A percentile compares a stretch with the other conserved stretches of the same genome.
These are phyloP conservation scores for Metschnikowia corniflorae DNA, from an alignment of 805 yeast genomes.

Conservation along the genomic window DNA sequence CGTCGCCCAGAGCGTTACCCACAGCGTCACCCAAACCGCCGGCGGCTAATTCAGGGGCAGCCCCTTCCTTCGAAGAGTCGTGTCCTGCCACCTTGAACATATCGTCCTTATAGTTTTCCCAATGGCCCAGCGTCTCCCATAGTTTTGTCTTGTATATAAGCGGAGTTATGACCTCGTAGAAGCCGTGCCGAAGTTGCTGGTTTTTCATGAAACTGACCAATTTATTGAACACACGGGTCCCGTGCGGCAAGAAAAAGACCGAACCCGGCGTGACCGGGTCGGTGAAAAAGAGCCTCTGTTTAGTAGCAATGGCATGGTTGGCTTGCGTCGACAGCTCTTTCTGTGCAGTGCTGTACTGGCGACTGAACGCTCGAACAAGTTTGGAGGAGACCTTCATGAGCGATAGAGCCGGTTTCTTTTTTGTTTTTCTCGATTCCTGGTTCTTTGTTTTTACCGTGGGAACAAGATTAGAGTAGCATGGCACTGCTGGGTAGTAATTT, in stretches of 20 bases:
- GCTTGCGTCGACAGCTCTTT: slow-evolving; percentile 32
- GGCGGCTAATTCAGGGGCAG: slow-evolving; percentile 1
- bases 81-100: slow-evolving; percentile 84
- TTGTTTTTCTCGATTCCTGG: no score
- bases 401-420: no score
- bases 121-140: slow-evolving; percentile 93
- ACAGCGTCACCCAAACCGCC: not conserved
- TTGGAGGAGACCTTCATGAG: no score
- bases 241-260: slow-evolving; percentile 88
- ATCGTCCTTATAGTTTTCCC: slow-evolving; percentile 92
- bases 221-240: slow-evolving; percentile 80
- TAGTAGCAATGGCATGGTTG: slow-evolving; percentile 48
- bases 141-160: slow-evolving; percentile 75
- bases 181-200: slow-evolving; percentile 78
- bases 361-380: no score
- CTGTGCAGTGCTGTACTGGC: slow-evolving; percentile 3
- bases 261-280: slow-evolving; percentile 89
- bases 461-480: no score
- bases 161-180: slow-evolving; percentile 91
- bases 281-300: slow-evolving; percentile 73
- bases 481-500: no score
- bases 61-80: slow-evolving; percentile 28
- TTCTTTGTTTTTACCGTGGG: no score
- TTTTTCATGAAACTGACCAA: slow-evolving; percentile 77
- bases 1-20: not conserved